Evolutionary conservation across 116 monocot genomes (phyloP), one percentile per base, ranked within the genome.

Genomic region (Phalaenopsis hybrid): DNA sequence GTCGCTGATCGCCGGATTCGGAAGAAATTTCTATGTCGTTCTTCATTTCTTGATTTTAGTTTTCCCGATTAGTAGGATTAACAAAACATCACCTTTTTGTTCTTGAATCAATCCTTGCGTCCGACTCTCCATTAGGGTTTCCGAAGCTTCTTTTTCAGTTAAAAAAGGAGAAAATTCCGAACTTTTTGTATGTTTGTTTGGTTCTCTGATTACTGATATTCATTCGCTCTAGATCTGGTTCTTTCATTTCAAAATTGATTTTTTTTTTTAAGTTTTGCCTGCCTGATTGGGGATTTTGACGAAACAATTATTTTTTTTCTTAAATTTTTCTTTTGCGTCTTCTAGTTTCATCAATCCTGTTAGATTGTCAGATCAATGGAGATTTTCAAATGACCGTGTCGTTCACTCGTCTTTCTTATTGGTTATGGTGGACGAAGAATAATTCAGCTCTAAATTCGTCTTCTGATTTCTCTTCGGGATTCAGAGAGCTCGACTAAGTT

Each of bases 401-500:
- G 51, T 86, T 88, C 65, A 77, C 81, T 49, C 86, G 77, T 13
- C 0, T 86, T 45, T 78, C 86, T 15, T 80, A 81, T 48, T 86
- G 83, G 86, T 9, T 86, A 12, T 86, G 76, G 83, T 72, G 83
- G 10, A 77, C 72, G 10, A 86, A 86, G 78, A 80, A 83, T 4
- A 83, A 68, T 43, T 76, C 74, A 16, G 13, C 78, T 5, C 78
- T 72, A 13, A 51, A 13, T 65, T 75, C 79, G 9, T 82, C 84
- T 4, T 82, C 88, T 6, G 90, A 94, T 52, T 89, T 90, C 74
- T 82, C 87, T 2, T 76, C 89, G 48, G 94, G 92, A 0, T 90
- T 90, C 31, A 76, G 90, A 74, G 94, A 94, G 48, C 81, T 79
- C 12, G 92, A 92, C 0, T 81, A 74, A 2, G 15, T 90, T 25